Conservation (phyloP, 306 rosid species). For the Acacia crassicarpa region DNA sequence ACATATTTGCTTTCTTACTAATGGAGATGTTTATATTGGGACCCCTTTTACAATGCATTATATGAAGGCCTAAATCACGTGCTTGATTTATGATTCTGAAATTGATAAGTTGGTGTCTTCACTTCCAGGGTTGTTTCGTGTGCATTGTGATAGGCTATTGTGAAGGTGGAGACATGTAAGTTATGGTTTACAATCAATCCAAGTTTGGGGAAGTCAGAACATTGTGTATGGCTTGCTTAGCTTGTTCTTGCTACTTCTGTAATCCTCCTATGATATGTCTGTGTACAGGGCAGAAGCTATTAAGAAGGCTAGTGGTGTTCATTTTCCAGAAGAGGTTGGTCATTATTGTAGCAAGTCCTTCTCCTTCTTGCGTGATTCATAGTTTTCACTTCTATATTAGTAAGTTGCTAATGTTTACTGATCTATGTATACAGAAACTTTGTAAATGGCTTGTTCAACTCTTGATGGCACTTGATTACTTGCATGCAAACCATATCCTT, state of each 20-base stretch:
- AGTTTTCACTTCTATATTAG: constrained; percentile 12
- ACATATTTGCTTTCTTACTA: not conserved
- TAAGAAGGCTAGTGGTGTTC: constrained; percentile 68
- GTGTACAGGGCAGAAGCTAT: constrained; percentile 79
- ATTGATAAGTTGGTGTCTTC: constrained; percentile 25
- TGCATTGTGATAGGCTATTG: constrained; percentile 92
- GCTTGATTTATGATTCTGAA: constrained; percentile 29
- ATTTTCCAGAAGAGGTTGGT: constrained; percentile 87
- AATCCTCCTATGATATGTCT: constrained; percentile 15
- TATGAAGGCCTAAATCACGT: constrained; percentile 10
- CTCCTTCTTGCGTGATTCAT: constrained; percentile 7
- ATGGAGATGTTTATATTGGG: not conserved
- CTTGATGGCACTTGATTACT: constrained; percentile 94
- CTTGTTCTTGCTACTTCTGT: constrained; percentile 26
- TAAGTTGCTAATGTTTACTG: constrained; percentile 10
- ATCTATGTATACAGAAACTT: constrained; percentile 59
- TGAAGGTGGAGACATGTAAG: constrained; percentile 98
- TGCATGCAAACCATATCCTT: constrained; percentile 89
- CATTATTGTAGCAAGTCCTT: constrained; percentile 12
- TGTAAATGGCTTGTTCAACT: constrained; percentile 98
- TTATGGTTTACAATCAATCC: constrained; percentile 24
- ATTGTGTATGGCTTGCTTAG: constrained; percentile 2
- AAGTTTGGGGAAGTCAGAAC: constrained; percentile 19
- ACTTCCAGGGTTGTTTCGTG: constrained; percentile 92
- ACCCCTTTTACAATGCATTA: not conserved